phyloP scores from a whole-genome alignment of 352 stramenopile species.

The Phytopythium mirpurense region DNA sequence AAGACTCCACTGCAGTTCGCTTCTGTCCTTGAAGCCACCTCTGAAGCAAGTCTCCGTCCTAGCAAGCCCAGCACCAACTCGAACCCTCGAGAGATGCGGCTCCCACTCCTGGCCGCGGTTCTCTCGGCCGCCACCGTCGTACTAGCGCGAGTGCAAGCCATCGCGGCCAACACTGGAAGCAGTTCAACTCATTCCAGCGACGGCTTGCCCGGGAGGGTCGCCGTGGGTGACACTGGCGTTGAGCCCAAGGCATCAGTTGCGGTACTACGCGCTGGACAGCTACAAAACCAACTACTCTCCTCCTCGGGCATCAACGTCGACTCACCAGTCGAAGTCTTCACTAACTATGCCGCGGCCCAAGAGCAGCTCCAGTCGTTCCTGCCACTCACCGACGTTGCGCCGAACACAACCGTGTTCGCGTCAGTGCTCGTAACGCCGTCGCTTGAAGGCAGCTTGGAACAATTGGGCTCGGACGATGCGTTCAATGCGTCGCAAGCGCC shows the following conservation, averaged over 20 bases:
- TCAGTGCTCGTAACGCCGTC: slow-evolving; percentile 1
- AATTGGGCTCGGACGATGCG: neutral
- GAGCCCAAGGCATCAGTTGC: neutral
- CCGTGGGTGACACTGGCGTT: neutral
- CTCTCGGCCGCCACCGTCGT: too few species aligned
- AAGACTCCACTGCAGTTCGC: too few species aligned
- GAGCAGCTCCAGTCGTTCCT: neutral
- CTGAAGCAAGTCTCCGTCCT: too few species aligned
- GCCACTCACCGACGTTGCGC: neutral
- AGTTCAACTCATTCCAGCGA: too few species aligned
- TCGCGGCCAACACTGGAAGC: too few species aligned
- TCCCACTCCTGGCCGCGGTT: too few species aligned
- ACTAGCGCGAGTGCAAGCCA: too few species aligned
- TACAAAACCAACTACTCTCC: neutral
- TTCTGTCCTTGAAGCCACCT: too few species aligned
- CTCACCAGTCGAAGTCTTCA: neutral
- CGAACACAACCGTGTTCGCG: slow-evolving; percentile 1
- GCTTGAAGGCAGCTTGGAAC: neutral
- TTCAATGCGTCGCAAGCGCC: neutral
- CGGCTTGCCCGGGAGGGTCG: neutral
- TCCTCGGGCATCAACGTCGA: neutral
- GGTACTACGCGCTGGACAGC: neutral
- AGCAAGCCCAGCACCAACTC: too few species aligned
- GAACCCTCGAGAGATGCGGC: too few species aligned
- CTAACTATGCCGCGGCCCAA: neutral